Evolutionary conservation across 805 yeast species (phyloP), one percentile per base, ranked within the genome.

Genomic region (Saccharomycopsis guyanensis): DNA sequence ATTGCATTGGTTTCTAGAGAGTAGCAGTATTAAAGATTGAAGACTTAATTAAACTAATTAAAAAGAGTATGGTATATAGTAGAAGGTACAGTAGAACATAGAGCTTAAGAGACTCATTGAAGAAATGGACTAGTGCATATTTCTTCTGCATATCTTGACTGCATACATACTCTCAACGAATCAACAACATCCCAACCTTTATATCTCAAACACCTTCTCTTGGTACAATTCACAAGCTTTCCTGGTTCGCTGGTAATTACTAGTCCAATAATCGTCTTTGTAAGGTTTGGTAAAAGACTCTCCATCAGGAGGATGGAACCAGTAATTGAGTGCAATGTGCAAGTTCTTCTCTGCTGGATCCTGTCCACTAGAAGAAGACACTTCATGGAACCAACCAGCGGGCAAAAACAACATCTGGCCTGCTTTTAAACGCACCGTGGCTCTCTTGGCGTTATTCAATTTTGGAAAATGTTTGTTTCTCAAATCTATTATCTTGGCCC

Each of bases 381-480:
- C 91, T 59, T 83, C 91, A 58, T 83, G 91, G 56, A 83, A 83
- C 89, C 89, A 83, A 2, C 91, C 88, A 1, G 84, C 73, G 0
- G 91, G 91, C 22, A 83, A 58, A 57, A 75, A 83, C 19, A 83
- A 59, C 80, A 80, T 76, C 41, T 82, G 78, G 0, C 87, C 87
- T 0, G 81, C 78, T 24, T 69, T 57, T 23, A 83, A 53, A 57
- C 71, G 65, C 1, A 78, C 77, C 15, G 70, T 65, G 13, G 71
- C 56, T 39, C 68, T 66, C 16, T 65, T 60, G 1, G 76, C 65
- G 1, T 61, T 50, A 35, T 69, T 56, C 42, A 80, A 66, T 1
- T 69, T 66, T 0, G 84, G 83, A 61, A 73, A 82, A 25, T 66
- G 58, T 3, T 52, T 44, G n/a, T 64, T 52, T 1, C n/a, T 55